Base-by-base conservation (phyloP, 305 asterid genomes). In the Striga hermonthica region DNA sequence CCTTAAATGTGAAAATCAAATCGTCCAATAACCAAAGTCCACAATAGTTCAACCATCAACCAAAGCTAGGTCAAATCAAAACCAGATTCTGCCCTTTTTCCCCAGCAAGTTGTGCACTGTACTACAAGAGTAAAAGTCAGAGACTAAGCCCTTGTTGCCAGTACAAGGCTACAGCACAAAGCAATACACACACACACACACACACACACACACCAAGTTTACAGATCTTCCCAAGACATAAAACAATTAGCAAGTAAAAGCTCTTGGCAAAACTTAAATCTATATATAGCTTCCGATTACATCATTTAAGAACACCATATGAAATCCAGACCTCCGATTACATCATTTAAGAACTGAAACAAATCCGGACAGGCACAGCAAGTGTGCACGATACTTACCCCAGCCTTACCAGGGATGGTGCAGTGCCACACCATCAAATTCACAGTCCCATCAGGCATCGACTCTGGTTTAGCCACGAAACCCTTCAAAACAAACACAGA, bases 381-480 rank as follows among this genome's bases (percentile, higher is more conserved):
- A 37, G 37, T 5, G 16, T 41, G 36, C 14, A 7, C 37, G 62
- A 75, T 7, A 58, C 68, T 64, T 5, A 72, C 81, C 28, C 65
- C 52, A 34, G 73, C 0, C 68, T 76, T 76, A 9, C 81, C 81
- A 60, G 81, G 81, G 59, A 72, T 73, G 28, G 44, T 16, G 72
- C 81, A 76, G 12, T 73, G 66, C 81, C 78, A 76, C 56, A 56
- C 70, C 81, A 72, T 72, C 72, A 76, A 39, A 61, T 76, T 72
- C 15, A 72, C 77, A 15, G 81, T 13, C 13, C 81, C 81, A 60
- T 76, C 75, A 2, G 62, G 22, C 15, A 40, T 49, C 55, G 78
- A 50, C 55, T 72, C 78, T 4, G 81, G 81, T 34, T 66, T 74
- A 35, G 81, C 81, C 54, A 69, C 78, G 65, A 76, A 76, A 68